A percentile compares a stretch with the other conserved stretches of the same genome.
Evolutionary conservation across 1,139 yeast species (phyloP).

Genomic region (Hyphopichia fennica): DNA sequence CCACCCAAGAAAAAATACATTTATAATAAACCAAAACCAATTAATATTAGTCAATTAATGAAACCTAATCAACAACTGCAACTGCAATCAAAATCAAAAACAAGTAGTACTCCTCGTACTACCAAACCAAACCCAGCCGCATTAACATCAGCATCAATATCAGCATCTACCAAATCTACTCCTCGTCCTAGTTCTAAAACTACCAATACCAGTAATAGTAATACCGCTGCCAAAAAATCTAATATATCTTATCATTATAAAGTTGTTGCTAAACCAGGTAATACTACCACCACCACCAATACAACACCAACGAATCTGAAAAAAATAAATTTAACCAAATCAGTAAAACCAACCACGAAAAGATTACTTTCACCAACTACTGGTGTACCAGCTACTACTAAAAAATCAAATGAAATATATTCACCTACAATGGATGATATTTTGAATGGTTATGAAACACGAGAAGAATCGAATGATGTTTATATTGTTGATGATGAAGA

Average conservation of each 20-base stretch:
- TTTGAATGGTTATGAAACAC: conserved; percentile 20
- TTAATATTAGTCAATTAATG: conserved; percentile 37
- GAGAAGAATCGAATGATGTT: conserved; percentile 10
- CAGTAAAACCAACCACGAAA: conserved; percentile 5
- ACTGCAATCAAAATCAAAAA: conserved; percentile 13
- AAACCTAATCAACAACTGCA: conserved; percentile 26
- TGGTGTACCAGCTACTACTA: background rate
- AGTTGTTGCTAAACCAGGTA: conserved; percentile 9
- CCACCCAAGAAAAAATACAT: conserved; percentile 25
- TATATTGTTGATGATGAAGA: conserved; percentile 7
- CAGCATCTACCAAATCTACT: conserved; percentile 6
- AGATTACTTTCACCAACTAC: conserved; percentile 14
- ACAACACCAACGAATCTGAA: background rate
- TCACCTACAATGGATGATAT: conserved; percentile 30
- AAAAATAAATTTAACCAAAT: conserved; percentile 1
- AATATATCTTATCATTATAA: conserved; percentile 33
- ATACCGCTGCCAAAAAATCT: conserved; percentile 5
- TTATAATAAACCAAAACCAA: conserved; percentile 43
- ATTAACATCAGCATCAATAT: conserved; percentile 7
- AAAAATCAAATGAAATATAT: conserved; percentile 6
- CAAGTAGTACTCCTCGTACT: conserved; percentile 3
- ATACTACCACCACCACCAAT: background rate
- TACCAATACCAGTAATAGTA: too few species aligned
- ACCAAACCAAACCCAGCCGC: conserved; percentile 8
- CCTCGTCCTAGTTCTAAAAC: too few species aligned